phyloP scores from a whole-genome alignment of 2,329 filamentous ascomycete genomes.

The Bretziella fagacearum region DNA sequence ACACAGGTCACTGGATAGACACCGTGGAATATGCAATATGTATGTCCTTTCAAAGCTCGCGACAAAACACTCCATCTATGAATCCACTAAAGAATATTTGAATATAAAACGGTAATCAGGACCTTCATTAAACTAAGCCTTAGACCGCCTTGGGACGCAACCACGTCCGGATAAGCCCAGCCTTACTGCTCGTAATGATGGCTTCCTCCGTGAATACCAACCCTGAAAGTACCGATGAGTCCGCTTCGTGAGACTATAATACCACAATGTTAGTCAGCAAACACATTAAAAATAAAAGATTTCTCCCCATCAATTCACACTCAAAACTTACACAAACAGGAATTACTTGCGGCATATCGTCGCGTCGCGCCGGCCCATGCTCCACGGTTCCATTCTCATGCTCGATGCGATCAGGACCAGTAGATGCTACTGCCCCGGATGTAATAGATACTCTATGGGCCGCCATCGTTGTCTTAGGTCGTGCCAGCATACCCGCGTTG shows the following conservation, averaged over 20 bases:
- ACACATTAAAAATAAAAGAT: no score
- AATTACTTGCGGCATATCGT: constrained; percentile 12
- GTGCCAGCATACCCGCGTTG: constrained; percentile 85
- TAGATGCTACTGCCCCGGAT: constrained; percentile 20
- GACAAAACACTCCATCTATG: no score
- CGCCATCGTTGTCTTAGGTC: constrained; percentile 57
- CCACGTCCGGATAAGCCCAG: constrained; percentile 65
- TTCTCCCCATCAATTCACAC: no score
- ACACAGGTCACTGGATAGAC: no score
- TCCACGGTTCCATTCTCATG: constrained; percentile 14
- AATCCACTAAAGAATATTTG: background rate
- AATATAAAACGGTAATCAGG: background rate
- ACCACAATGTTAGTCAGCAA: constrained; percentile 33
- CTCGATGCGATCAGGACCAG: constrained; percentile 2
- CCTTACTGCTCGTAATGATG: constrained; percentile 83
- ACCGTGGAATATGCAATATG: no score
- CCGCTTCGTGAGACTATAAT: constrained; percentile 29
- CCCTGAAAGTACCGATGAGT: constrained; percentile 7
- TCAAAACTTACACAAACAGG: constrained; percentile 18
- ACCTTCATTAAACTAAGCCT: background rate
- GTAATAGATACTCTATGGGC: constrained; percentile 39
- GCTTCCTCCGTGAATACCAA: constrained; percentile 67
- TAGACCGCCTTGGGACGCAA: constrained; percentile 34
- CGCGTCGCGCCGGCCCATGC: constrained; percentile 8
- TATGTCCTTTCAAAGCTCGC: no score